Base-by-base conservation (phyloP, 2,329 filamentous ascomycete genomes). In the Paracorniculantispora psalliotae region DNA sequence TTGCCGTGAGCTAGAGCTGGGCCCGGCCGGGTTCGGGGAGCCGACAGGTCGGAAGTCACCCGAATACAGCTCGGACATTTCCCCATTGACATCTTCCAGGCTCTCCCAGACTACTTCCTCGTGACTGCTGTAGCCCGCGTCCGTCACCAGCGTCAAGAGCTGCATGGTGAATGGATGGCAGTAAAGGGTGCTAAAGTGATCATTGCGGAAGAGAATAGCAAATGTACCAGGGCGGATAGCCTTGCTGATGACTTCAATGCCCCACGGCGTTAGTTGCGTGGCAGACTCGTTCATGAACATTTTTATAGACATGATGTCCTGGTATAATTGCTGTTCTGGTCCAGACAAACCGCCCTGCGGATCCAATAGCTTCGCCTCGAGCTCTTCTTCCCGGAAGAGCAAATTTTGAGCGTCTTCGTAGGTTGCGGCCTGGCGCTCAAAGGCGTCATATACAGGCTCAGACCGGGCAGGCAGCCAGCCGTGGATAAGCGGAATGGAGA, bases 101-200 rank as follows among this genome's bases (percentile, higher is more conserved):
- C 89, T 94, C 73, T 99, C 94, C 94, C 94, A 99, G 0, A 99
- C 91, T 13, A 99, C 86, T 70, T 97, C 93, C 17, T 92, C 88
- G 65, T 97, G 91, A 10, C 81, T 83, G 12, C 89, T 87, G 68
- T 96, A 99, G 1, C 94, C 94, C 26, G 91, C 89, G 69, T 99
- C 94, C 0, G 94, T 97, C 15, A 99, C 92, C 3, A 99, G 77
- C 0, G 90, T 91, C 63, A 93, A 83, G 1, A 97, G 80, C 64
- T 90, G 82, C 43, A 85, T 80, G 0, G 87, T 91, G 47, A 86
- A 78, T 0, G 93, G 91, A 66, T 97, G 91, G 61, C 92, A 91
- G 73, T 96, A 96, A 0, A 99, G 73, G 0, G 93, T 97, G 44
- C 91, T 92, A 69, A 99, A 99, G 71, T 99, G 94, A 68, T 99